Evolutionary conservation across 2,329 filamentous ascomycete genomes (phyloP).

Genomic region (Scytalidium sp.): DNA sequence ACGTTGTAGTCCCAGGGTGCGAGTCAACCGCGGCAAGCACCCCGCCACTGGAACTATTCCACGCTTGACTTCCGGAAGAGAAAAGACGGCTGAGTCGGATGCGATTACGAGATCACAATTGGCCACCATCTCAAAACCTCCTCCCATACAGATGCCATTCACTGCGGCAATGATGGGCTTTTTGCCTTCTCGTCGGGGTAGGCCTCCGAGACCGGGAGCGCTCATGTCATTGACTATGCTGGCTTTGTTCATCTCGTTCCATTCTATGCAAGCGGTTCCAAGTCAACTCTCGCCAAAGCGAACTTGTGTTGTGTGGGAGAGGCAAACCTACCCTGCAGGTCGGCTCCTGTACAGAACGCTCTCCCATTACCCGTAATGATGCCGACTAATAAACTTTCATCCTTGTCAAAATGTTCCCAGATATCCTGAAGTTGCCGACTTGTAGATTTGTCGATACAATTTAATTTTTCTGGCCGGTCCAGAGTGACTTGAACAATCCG

Average conservation of each 20-base stretch:
- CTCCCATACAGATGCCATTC: constrained; percentile 69
- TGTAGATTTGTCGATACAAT: constrained; percentile 41
- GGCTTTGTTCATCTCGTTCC: constrained; percentile 36
- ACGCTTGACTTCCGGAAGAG: constrained; percentile 64
- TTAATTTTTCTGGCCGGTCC: constrained; percentile 54
- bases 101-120: constrained; percentile 72
- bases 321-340: constrained; percentile 46
- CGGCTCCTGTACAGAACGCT: constrained; percentile 65
- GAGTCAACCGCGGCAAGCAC: constrained; percentile 61
- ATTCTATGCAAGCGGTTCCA: constrained; percentile 37
- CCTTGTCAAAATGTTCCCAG: constrained; percentile 58
- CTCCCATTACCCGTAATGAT: constrained; percentile 59
- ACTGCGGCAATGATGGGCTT: constrained; percentile 74
- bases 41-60: constrained; percentile 69
- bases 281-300: constrained; percentile 13
- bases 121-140: constrained; percentile 70
- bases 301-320: constrained; percentile 22
- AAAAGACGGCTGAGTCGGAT: constrained; percentile 53
- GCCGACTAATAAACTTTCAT: constrained; percentile 57
- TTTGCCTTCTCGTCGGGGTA: constrained; percentile 62
- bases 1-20: constrained; percentile 60
- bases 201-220: constrained; percentile 55
- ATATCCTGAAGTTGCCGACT: constrained; percentile 37
- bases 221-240: constrained; percentile 17
- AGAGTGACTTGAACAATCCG: constrained; percentile 57